phyloP scores from a whole-genome alignment of 139 green algal genomes.

The Chlamydomonas asymmetrica region DNA sequence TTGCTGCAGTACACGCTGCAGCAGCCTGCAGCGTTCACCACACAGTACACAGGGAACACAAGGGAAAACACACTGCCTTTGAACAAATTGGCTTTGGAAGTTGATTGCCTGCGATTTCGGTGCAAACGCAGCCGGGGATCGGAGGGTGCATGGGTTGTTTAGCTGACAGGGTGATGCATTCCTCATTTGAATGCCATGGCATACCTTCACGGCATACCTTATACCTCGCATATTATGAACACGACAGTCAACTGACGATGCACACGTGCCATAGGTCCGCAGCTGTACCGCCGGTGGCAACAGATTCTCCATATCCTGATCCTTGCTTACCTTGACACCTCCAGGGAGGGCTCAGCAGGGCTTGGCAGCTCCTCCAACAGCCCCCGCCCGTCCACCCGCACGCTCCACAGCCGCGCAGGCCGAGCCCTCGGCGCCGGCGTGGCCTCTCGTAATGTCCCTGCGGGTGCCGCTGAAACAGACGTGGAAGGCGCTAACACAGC shows the following conservation, averaged over 20 bases:
- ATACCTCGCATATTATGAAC: too few relatives aligned
- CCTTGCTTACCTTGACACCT: constrained; percentile 9
- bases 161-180: too few relatives aligned
- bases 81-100: too few relatives aligned
- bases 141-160: not conserved
- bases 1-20: constrained; percentile 28
- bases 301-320: too few relatives aligned
- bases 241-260: too few relatives aligned
- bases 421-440: constrained; percentile 15
- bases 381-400: constrained; percentile 32
- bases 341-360: constrained; percentile 1
- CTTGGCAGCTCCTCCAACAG: constrained; percentile 19
- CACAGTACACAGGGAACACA: constrained; percentile 1
- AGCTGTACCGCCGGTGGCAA: too few relatives aligned
- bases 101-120: constrained; percentile 1
- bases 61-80: too few relatives aligned
- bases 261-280: too few relatives aligned
- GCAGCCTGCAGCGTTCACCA: constrained; percentile 6
- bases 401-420: constrained; percentile 20
- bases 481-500: not conserved
- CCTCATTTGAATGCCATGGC: too few relatives aligned
- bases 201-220: too few relatives aligned
- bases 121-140: not conserved
- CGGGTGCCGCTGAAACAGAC: too few relatives aligned
- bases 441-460: too few relatives aligned